Evolutionary conservation across 352 stramenopile genomes (phyloP), one percentile per base, ranked within the genome.

Genomic region (Phytophthora pistaciae): DNA sequence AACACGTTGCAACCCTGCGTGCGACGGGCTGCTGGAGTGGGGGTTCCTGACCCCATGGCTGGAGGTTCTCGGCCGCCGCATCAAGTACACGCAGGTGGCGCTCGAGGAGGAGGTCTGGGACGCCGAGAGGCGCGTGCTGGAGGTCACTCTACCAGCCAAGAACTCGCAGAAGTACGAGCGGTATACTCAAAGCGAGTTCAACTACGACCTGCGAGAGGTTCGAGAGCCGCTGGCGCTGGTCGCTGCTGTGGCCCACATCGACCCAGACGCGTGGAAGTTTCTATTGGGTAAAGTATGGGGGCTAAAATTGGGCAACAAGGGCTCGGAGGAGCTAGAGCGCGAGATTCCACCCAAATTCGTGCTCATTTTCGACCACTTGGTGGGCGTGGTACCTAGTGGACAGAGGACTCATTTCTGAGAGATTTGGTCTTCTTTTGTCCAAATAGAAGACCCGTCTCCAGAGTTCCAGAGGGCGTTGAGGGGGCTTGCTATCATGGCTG

Each of bases 261-360:
- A 50, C 55, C n/a, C 50, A 60, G 20, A 60, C 9, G 55, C 31
- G 33, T 60, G 55, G 55, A 60, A 49, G 20, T 50, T 60, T 33
- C 1, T 60, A 8, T 25, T 60, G 31, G 33, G 31, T n/a, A 60
- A 60, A 50, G 27, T 60, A n/a, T 60, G 55, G 55, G 55, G 21
- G 0, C 8, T 60, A 4, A 60, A 60, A 20, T 7, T 60, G 20
- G 33, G 55, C 55, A 60, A 60, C n/a, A 49, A 31, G 20, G n/a
- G n/a, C 16, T 50, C 55, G 9, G 55, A 60, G 31, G 55, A 60
- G 13, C 33, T 60, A 20, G 55, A 60, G 14, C n/a, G 10, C 1
- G 55, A 60, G 3, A 60, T 60, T 33, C 20, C 55, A 5, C 16
- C 55, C 5, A 50, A 33, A 49, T 60, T 50, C 29, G 55, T 50